Evolutionary conservation across 2,329 filamentous ascomycete genomes (phyloP).

Genomic region (Mycosphaerelloides madeirae): DNA sequence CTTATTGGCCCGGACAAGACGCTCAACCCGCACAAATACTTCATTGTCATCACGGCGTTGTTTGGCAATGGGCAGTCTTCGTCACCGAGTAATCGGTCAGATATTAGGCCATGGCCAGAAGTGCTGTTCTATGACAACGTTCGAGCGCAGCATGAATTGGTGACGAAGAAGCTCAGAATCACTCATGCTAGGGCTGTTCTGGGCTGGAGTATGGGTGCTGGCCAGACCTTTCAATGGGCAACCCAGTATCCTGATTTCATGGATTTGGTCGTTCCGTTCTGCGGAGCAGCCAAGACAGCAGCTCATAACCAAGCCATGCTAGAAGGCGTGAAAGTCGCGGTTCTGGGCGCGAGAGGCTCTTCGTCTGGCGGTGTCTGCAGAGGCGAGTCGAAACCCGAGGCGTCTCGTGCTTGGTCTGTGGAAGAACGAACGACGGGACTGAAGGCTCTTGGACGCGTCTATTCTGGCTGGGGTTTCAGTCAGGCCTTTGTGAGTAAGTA

Average conservation of each 20-base stretch:
- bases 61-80: constrained; percentile 67
- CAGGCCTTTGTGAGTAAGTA: constrained; percentile 59
- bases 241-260: constrained; percentile 51
- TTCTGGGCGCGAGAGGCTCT: constrained; percentile 55
- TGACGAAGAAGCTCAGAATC: constrained; percentile 60
- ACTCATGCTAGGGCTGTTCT: constrained; percentile 58
- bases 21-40: constrained; percentile 60
- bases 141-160: constrained; percentile 58
- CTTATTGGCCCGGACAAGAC: constrained; percentile 62
- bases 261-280: constrained; percentile 62
- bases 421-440: constrained; percentile 55
- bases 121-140: constrained; percentile 67
- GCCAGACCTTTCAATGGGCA: constrained; percentile 48
- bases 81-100: constrained; percentile 56
- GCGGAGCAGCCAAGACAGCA: constrained; percentile 59
- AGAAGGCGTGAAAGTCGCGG: constrained; percentile 57
- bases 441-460: constrained; percentile 62
- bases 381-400: constrained; percentile 38
- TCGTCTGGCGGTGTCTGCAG: constrained; percentile 49
- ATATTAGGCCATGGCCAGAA: constrained; percentile 55
- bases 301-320: constrained; percentile 66
- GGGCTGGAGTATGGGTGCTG: constrained; percentile 69
- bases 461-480: constrained; percentile 77
- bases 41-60: constrained; percentile 63
- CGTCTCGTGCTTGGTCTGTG: constrained; percentile 26